Percentiles rank a stretch among this genome's conserved stretches.
These are phyloP conservation scores for Rhizopus delemar DNA, from an alignment of 371 early-diverging fungal species.

Conservation along the genomic window DNA sequence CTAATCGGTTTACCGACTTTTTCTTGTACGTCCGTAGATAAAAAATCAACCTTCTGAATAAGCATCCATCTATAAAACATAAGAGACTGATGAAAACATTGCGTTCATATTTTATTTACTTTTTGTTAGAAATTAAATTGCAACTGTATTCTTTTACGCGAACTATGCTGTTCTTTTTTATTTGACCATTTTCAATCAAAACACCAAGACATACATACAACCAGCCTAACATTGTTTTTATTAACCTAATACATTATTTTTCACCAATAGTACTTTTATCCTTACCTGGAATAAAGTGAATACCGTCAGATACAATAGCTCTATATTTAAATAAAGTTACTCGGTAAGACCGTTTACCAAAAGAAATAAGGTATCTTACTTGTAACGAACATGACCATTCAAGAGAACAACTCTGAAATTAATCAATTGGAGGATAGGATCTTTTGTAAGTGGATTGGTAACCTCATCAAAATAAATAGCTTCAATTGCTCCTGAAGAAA, in stretches of 20 bases:
- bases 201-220: slow-evolving; percentile 43
- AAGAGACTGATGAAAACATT: background rate
- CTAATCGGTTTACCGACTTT: no score
- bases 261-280: background rate
- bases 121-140: slow-evolving; percentile 59
- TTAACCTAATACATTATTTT: background rate
- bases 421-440: slow-evolving; percentile 65
- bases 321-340: slow-evolving; percentile 32
- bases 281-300: slow-evolving; percentile 65
- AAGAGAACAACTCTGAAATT: slow-evolving; percentile 55
- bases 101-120: slow-evolving; percentile 35
- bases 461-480: slow-evolving; percentile 48
- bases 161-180: slow-evolving; percentile 58
- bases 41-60: slow-evolving; percentile 49
- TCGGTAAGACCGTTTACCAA: background rate
- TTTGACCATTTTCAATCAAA: slow-evolving; percentile 37
- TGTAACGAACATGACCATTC: slow-evolving; percentile 49
- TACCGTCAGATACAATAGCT: slow-evolving; percentile 73
- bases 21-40: no score
- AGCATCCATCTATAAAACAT: slow-evolving; percentile 51
- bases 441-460: slow-evolving; percentile 17
- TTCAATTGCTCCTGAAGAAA: slow-evolving; percentile 45
- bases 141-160: slow-evolving; percentile 50
- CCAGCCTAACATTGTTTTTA: slow-evolving; percentile 65
- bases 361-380: slow-evolving; percentile 31